phyloP scores from a whole-genome alignment of 768 basidiomycete genomes.

The Trametes sanguinea region DNA sequence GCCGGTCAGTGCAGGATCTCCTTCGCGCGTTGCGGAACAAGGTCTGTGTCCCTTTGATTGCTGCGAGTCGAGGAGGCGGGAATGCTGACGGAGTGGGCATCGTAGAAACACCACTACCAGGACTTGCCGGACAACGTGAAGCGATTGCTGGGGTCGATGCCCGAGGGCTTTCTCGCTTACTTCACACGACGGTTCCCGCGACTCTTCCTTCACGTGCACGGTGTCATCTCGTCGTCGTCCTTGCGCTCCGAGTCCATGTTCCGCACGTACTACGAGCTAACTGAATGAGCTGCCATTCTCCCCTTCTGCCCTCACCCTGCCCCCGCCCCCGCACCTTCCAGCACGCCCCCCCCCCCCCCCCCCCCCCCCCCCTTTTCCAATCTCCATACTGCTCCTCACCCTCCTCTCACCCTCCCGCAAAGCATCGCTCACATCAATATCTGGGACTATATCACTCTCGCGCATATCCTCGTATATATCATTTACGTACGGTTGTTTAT shows the following conservation, averaged over 20 bases:
- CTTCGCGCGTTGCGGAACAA: conserved; percentile 94
- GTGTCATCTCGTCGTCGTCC: conserved; percentile 72
- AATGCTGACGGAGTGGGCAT: neutral
- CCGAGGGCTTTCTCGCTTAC: conserved; percentile 88
- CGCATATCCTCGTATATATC: neutral
- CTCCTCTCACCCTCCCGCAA: neutral
- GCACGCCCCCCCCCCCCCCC: too few relatives aligned
- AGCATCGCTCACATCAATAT: neutral
- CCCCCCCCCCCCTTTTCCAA: neutral
- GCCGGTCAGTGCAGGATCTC: conserved; percentile 86
- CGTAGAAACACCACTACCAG: conserved; percentile 95
- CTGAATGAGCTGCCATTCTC: conserved; percentile 38
- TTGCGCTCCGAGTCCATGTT: conserved; percentile 89
- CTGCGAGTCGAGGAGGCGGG: neutral
- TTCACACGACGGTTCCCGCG: conserved; percentile 92
- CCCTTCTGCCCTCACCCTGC: neutral
- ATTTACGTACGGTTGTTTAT: conserved; percentile 6
- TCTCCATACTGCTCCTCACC: neutral
- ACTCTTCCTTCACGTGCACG: conserved; percentile 90
- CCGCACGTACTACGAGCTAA: conserved; percentile 80
- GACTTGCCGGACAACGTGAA: conserved; percentile 93
- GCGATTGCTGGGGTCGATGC: conserved; percentile 85
- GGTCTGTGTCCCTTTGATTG: conserved; percentile 45
- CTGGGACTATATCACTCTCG: conserved; percentile 2
- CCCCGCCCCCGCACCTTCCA: neutral